Base-by-base conservation (phyloP, 768 basidiomycete species). In the Sistotremastrum niveocremeum region DNA sequence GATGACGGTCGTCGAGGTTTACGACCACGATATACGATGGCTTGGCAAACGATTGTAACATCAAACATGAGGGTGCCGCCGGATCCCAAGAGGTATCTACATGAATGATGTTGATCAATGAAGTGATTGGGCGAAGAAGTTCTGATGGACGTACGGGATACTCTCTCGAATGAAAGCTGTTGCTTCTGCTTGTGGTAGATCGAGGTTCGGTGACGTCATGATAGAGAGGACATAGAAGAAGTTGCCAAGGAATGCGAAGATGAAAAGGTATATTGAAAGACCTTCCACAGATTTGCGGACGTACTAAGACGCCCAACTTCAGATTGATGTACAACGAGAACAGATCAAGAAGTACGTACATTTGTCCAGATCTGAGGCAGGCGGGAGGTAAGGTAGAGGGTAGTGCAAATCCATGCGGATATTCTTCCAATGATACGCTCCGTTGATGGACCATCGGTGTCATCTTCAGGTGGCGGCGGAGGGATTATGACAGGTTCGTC, bases 331-430 rank as follows among this genome's bases (percentile, higher is more conserved):
- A 10, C 4, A 34, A 31, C 36, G 42, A 34, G 34, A 8, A 34
- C 12, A n/a, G 31, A 29, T 43, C 29, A 32, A 7, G 41, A 35
- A 10, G 29, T 35, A 78, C 89, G 60, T 61, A 95, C 93, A 57
- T 97, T 97, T 64, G 93, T 94, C 95, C 95, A 98, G 51, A 99
- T 95, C 62, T 99, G 95, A 20, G 95, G 95, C 55, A 99, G 63
- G 49, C 95, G 77, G 3, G 84, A 87, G 3, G 94, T 97, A 34
- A 99, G 67, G 62, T 99, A 99, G 10, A 97, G 67, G 0, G 79
- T 85, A 2, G 93, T 90, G 59, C 94, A 97, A 12, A 82, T 57
- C 95, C 95, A 99, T 6, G 95, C 93, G 46, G 84, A 90, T 45
- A 90, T 76, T 3, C 95, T 81, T 1, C 95, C 95, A 42, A 98